Base-by-base conservation (phyloP, 2,329 filamentous ascomycete genomes). In the Aspergillus chevalieri region DNA sequence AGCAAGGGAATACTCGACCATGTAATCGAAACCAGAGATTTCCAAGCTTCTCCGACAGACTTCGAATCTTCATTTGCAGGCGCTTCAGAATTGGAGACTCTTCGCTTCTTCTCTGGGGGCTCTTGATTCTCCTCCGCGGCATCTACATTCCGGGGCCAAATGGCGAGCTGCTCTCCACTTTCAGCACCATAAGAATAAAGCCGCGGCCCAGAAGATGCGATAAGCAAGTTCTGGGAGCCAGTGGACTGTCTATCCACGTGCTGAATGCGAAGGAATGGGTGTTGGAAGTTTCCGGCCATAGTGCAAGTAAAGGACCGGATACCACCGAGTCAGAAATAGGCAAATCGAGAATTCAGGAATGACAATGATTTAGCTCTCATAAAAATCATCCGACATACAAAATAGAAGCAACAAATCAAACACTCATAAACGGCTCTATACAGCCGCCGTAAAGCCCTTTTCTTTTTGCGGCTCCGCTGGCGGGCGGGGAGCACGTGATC, bases 161-260 rank as follows among this genome's bases (percentile, higher is more conserved):
- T 74, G 41, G 80, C 82, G 15, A 88, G 66, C 46, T 81, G 73
- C 44, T 73, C 68, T 28, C 83, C 81, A 52, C 80, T 75, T n/a
- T 72, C 62, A 6, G 84, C 70, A 61, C 76, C 76, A 65, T 89
- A 85, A 2, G 82, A 80, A 61, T 88, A 80, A 47, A 96, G 80
- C 58, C 78, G 81, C 44, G 84, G 80, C 12, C 88, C 89, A 52
- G 84, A 83, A 22, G 88, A 87, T 34, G 86, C 87, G 58, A 94
- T 78, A 15, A 96, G 68, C 17, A 86, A 69, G 57, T 77, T 56
- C 34, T 52, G 52, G 36, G 61, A 54, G n/a, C 52, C 56, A 21
- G 49, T 43, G 14, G 52, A 41, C 34, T 55, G 55, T 41, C 59
- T 60, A 48, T 59, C 60, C 49, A 73, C 61, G 49, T 65, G 65